Base-by-base conservation (phyloP, 495 filamentous ascomycete genomes). In the Talaromyces wortmannii region DNA sequence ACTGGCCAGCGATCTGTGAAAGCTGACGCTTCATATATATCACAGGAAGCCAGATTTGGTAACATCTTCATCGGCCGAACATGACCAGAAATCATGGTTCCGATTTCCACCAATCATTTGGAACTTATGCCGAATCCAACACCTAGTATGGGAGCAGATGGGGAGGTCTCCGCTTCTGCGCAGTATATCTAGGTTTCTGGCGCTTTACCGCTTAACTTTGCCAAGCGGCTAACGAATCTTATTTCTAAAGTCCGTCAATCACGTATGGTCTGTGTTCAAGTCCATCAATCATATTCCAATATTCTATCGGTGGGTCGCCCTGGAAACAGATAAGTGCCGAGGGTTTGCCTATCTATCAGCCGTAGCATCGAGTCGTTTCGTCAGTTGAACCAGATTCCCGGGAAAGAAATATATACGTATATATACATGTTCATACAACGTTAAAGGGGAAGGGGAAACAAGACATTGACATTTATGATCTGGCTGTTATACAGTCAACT, bases 231-330 rank as follows among this genome's bases (percentile, higher is more conserved):
- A 36, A 12, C 33, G 33, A 12, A 36, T 36, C 33, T 36, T 52
- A 36, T 23, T 31, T 31, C 13, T 31, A 51, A 52, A 52, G 50
- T 52, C 50, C 50, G 50, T 32, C 50, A 52, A 52, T 52, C 7
- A 16, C 36, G n/a, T 30, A 16, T 12, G 15, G 15, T 10, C 6
- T 13, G 4, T 33, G 11, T 52, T 43, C 50, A 52, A 52, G 18
- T 43, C 50, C 50, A 43, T 32, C 50, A 52, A 52, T 52, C 17
- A 36, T 6, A 33, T 6, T 11, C 3, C 29, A 30, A 11, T 13
- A 30, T 7, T 1, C 16, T n/a, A n/a, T n/a, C n/a, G n/a, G n/a
- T n/a, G n/a, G n/a, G n/a, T n/a, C n/a, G n/a, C n/a, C n/a, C n/a
- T n/a, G n/a, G n/a, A n/a, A n/a, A n/a, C n/a, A n/a, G n/a, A n/a